Conservation (phyloP, 2,329 filamentous ascomycete genomes). For the Hypoxylon sp. region DNA sequence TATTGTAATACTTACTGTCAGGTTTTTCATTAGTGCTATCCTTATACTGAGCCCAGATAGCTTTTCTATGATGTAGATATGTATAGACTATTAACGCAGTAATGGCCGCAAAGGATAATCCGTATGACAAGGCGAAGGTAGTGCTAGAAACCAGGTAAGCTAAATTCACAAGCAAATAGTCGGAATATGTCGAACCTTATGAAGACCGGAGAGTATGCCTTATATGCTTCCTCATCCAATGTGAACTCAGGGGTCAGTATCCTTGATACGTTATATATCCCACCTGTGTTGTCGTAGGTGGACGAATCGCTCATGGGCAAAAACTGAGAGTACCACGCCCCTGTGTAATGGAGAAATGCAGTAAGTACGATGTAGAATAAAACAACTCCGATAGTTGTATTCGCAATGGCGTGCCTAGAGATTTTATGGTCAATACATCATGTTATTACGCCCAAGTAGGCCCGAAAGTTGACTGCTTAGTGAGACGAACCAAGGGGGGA, state of each 20-base stretch:
- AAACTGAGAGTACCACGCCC: slow-evolving; percentile 75
- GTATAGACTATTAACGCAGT: slow-evolving; percentile 78
- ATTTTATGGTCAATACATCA: slow-evolving; percentile 7
- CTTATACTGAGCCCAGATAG: slow-evolving; percentile 75
- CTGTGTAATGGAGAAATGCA: slow-evolving; percentile 74
- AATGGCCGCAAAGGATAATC: slow-evolving; percentile 80
- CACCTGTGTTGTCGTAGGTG: slow-evolving; percentile 80
- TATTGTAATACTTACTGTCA: slow-evolving; percentile 57
- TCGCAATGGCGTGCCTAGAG: slow-evolving; percentile 77
- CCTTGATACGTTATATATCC: slow-evolving; percentile 73
- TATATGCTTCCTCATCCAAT: slow-evolving; percentile 74
- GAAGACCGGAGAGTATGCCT: slow-evolving; percentile 77
- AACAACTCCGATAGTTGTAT: slow-evolving; percentile 77
- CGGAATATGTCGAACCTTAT: slow-evolving; percentile 62
- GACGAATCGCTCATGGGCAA: slow-evolving; percentile 78
- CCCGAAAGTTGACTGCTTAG: neutral
- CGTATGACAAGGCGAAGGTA: slow-evolving; percentile 79
- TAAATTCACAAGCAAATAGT: slow-evolving; percentile 4
- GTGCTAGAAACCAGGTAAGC: slow-evolving; percentile 64
- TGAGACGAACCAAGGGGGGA: slow-evolving; percentile 73
- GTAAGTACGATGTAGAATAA: slow-evolving; percentile 75
- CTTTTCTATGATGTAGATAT: slow-evolving; percentile 75
- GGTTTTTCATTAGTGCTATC: slow-evolving; percentile 72
- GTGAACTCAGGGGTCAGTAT: slow-evolving; percentile 74
- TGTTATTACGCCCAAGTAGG: neutral